Percentiles rank a stretch among this genome's conserved stretches.
phyloP scores from a whole-genome alignment of 768 basidiomycete species.

The Russula griseocarnosa region DNA sequence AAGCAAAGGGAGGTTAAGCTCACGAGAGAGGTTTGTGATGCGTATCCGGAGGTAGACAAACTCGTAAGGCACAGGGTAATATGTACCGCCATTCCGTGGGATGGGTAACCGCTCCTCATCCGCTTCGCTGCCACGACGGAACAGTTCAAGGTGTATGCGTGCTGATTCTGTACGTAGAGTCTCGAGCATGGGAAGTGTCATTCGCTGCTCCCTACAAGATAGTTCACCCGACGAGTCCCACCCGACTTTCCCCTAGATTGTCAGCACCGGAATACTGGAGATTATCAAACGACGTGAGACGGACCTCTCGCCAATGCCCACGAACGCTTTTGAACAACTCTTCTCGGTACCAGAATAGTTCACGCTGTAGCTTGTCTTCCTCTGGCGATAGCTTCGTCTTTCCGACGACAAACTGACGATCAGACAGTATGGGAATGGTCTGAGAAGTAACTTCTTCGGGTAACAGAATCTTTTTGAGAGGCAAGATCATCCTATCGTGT shows the following conservation, averaged over 20 bases:
- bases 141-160: conserved; percentile 45
- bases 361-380: conserved; percentile 63
- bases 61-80: conserved; percentile 51
- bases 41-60: conserved; percentile 57
- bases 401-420: conserved; percentile 86
- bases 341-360: conserved; percentile 96
- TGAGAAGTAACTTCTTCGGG: conserved; percentile 51
- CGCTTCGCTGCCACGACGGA: conserved; percentile 25
- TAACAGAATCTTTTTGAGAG: conserved; percentile 66
- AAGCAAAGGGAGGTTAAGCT: conserved; percentile 34
- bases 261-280: conserved; percentile 3
- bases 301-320: conserved; percentile 84
- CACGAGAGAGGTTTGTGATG: conserved; percentile 66
- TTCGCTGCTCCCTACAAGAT: conserved; percentile 69
- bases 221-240: conserved; percentile 68
- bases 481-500: conserved; percentile 54
- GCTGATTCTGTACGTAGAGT: conserved; percentile 66
- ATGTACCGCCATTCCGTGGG: conserved; percentile 41
- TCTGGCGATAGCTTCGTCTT: conserved; percentile 57
- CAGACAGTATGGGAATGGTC: conserved; percentile 80
- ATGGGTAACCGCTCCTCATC: conserved; percentile 26
- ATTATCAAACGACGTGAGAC: conserved; percentile 22
- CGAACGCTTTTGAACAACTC: conserved; percentile 66
- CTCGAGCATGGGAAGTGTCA: conserved; percentile 78
- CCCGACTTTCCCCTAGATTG: conserved; percentile 53